Conservation (phyloP, 352 stramenopile species). For the Pythium oligandrum region DNA sequence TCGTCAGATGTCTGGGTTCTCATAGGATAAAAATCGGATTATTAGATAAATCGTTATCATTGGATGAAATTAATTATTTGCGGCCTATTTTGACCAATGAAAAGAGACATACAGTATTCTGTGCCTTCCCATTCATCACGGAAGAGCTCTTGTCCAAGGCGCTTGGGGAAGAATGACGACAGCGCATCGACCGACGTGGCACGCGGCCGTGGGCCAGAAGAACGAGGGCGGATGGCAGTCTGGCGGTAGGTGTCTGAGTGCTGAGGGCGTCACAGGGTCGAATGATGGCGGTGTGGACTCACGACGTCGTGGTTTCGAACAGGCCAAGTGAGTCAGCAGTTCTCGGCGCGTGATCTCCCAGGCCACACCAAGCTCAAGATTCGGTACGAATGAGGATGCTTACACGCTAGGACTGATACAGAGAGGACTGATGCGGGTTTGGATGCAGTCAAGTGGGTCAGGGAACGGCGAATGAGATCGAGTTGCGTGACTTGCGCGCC, state of each 20-base stretch:
- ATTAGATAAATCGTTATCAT: too few relatives aligned
- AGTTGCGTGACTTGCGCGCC: constrained; percentile 64
- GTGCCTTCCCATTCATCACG: too few relatives aligned
- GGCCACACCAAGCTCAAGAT: constrained; percentile 82
- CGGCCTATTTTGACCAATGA: not conserved
- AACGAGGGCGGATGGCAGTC: constrained; percentile 85
- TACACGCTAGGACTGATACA: not conserved
- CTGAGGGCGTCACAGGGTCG: not conserved
- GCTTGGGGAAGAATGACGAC: constrained; percentile 55
- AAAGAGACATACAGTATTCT: not conserved
- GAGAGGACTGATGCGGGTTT: not conserved
- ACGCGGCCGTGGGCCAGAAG: constrained; percentile 80
- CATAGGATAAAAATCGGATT: too few relatives aligned
- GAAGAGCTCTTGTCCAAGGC: too few relatives aligned
- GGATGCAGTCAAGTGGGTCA: constrained; percentile 69
- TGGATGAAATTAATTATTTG: too few relatives aligned
- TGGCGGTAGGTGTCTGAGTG: constrained; percentile 35
- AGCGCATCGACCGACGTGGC: constrained; percentile 81
- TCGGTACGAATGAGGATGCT: constrained; percentile 32
- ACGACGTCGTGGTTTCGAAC: constrained; percentile 1
- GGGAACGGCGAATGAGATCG: constrained; percentile 72
- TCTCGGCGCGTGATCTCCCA: constrained; percentile 77
- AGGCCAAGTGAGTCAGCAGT: constrained; percentile 76
- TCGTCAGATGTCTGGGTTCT: too few relatives aligned
- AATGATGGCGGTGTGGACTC: not conserved